Conservation (phyloP, 2,329 filamentous ascomycete genomes). For the Colletotrichum echinochloae region DNA sequence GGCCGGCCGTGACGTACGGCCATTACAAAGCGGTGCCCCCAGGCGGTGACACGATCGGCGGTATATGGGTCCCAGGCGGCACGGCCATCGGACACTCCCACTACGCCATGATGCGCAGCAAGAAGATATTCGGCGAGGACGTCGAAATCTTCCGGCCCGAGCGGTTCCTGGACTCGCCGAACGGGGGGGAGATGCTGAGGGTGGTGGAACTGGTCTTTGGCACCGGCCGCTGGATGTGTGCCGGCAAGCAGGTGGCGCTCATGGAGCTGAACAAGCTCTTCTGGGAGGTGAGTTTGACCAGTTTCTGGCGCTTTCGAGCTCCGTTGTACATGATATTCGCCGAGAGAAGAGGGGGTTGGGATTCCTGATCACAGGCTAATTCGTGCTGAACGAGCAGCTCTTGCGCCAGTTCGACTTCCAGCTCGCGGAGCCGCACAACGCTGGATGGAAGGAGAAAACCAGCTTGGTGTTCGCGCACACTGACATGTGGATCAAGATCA, state of each 20-base stretch:
- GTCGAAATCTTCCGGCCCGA: constrained; percentile 52
- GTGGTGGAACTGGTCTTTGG: constrained; percentile 49
- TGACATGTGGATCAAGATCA: constrained; percentile 11
- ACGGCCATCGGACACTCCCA: constrained; percentile 43
- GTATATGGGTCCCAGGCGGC: constrained; percentile 46
- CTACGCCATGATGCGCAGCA: constrained; percentile 15
- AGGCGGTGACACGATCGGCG: constrained; percentile 46
- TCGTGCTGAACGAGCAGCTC: constrained; percentile 3
- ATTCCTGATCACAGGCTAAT: neutral
- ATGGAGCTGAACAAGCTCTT: constrained; percentile 53
- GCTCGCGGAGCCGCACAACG: constrained; percentile 7
- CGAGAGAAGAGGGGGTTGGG: too few species aligned
- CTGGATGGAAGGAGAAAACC: constrained; percentile 1
- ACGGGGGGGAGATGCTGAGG: constrained; percentile 50
- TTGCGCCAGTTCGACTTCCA: constrained; percentile 11
- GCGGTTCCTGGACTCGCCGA: constrained; percentile 44
- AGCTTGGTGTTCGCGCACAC: neutral
- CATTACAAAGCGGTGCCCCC: constrained; percentile 45
- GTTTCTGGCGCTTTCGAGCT: neutral
- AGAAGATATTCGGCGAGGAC: constrained; percentile 41
- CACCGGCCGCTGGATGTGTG: constrained; percentile 50
- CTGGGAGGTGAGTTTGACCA: constrained; percentile 10
- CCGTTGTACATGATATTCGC: neutral
- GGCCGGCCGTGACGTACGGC: constrained; percentile 47
- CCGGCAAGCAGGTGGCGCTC: constrained; percentile 54